phyloP scores from a whole-genome alignment of 129 eudicot species.

The Escallonia herrerae region DNA sequence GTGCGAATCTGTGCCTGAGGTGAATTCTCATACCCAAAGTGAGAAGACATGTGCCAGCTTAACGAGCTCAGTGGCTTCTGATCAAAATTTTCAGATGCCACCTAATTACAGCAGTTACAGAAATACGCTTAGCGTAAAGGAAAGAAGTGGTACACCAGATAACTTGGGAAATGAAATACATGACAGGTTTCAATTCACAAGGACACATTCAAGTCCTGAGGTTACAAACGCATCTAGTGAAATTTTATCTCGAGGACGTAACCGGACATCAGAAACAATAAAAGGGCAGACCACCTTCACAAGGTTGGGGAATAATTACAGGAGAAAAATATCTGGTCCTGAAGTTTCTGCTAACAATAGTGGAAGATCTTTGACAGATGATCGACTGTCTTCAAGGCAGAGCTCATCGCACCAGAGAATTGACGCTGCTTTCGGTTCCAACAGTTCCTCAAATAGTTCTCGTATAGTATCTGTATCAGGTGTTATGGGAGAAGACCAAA shows the following conservation, averaged over 20 bases:
- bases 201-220: slow-evolving; percentile 20
- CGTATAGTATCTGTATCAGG: not conserved
- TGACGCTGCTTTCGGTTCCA: not conserved
- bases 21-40: not conserved
- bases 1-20: too few relatives aligned
- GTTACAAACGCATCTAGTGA: slow-evolving; percentile 5
- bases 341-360: not conserved
- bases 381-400: not conserved
- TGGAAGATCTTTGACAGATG: not conserved
- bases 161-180: not conserved
- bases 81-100: slow-evolving; percentile 1
- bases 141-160: slow-evolving; percentile 1
- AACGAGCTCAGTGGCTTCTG: slow-evolving; percentile 3
- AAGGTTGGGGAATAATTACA: not conserved
- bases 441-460: slow-evolving; percentile 5
- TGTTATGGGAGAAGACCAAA: slow-evolving; percentile 6
- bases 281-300: not conserved
- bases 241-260: slow-evolving; percentile 5
- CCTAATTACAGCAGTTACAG: not conserved
- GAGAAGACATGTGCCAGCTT: slow-evolving; percentile 3
- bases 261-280: slow-evolving; percentile 1
- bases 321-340: slow-evolving; percentile 1
- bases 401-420: not conserved
- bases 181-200: slow-evolving; percentile 11
- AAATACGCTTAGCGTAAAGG: slow-evolving; percentile 2